Conservation (phyloP, 2,329 filamentous ascomycete genomes). For the Calonectria pseudoreteaudii region DNA sequence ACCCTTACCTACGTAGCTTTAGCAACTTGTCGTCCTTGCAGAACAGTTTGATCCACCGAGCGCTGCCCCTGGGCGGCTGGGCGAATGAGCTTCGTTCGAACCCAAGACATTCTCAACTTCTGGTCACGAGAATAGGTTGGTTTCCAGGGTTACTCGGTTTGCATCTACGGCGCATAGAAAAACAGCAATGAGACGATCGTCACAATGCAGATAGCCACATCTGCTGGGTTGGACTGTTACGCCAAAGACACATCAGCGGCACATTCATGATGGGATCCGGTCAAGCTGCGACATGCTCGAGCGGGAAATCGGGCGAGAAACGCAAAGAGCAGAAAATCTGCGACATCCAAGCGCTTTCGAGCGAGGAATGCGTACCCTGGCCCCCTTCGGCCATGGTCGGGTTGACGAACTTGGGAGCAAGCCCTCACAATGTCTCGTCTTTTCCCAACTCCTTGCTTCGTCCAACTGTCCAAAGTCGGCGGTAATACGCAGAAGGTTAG, state of each 20-base stretch:
- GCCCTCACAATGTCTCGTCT: slow-evolving; percentile 32
- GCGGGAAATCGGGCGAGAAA: neutral
- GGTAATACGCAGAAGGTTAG: slow-evolving; percentile 32
- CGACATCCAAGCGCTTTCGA: neutral
- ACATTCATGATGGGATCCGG: neutral
- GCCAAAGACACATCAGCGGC: neutral
- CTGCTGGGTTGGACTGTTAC: neutral
- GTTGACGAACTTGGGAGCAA: neutral
- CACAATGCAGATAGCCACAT: neutral
- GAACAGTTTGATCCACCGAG: slow-evolving; percentile 32
- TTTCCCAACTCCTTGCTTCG: slow-evolving; percentile 40
- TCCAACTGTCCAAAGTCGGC: slow-evolving; percentile 39
- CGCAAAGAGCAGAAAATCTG: neutral
- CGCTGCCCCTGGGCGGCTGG: slow-evolving; percentile 1
- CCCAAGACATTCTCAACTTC: slow-evolving; percentile 35
- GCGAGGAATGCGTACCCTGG: neutral
- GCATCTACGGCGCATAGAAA: neutral
- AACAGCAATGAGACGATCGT: slow-evolving; percentile 6
- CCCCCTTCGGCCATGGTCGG: neutral
- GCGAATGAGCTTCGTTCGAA: slow-evolving; percentile 16
- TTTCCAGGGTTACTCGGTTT: neutral
- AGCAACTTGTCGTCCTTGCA: slow-evolving; percentile 38
- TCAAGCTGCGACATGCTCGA: neutral
- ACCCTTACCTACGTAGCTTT: slow-evolving; percentile 37
- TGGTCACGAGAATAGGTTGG: neutral